Evolutionary conservation across 164 flowering plant genomes (phyloP).

Genomic region (Tetrastigma voinierianum): DNA sequence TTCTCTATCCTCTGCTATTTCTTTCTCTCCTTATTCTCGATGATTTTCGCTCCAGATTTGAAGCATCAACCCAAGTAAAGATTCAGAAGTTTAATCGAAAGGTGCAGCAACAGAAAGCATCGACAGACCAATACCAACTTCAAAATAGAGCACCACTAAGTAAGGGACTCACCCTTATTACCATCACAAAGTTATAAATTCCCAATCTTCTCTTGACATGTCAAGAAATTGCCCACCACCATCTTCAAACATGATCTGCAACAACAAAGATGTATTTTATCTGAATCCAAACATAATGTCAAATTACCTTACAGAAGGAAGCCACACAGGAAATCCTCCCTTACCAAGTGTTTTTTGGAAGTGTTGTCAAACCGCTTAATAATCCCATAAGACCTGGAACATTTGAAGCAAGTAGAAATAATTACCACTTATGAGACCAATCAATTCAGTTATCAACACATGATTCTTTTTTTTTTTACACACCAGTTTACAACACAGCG

Average conservation of each 20-base stretch:
- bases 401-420: slow-evolving; percentile 5
- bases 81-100: no score
- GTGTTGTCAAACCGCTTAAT: slow-evolving; percentile 53
- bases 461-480: no score
- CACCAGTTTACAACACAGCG: no score
- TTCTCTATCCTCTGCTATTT: no score
- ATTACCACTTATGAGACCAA: neutral
- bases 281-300: neutral
- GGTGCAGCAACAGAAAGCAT: no score
- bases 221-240: slow-evolving; percentile 52
- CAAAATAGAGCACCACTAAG: no score
- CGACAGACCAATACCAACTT: no score
- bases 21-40: no score
- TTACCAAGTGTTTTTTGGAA: slow-evolving; percentile 64
- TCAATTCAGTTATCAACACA: no score
- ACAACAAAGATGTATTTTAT: neutral
- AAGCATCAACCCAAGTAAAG: no score
- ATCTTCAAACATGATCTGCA: slow-evolving; percentile 78
- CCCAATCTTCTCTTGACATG: slow-evolving; percentile 75
- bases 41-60: no score
- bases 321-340: slow-evolving; percentile 12
- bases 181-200: slow-evolving; percentile 29
- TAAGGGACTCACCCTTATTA: slow-evolving; percentile 1
- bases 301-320: neutral
- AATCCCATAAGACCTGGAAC: slow-evolving; percentile 53